Percentiles rank a stretch among this genome's conserved stretches.
Conservation (phyloP, 805 yeast species). For the Kodamaea fukazawae region DNA sequence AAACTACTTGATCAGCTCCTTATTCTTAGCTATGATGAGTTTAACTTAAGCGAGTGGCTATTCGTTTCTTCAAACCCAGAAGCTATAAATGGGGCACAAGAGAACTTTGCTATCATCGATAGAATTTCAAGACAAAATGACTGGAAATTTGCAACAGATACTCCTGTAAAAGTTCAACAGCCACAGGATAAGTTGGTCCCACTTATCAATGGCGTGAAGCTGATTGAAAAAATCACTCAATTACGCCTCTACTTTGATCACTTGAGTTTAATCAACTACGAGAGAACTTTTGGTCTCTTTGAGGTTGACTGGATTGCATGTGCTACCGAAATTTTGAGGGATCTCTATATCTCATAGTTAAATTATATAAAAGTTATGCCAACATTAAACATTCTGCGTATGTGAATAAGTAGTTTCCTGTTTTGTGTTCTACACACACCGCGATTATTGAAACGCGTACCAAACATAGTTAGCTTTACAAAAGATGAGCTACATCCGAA, state of each 20-base stretch:
- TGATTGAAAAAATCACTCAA: conserved; percentile 40
- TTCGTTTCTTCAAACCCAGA: conserved; percentile 70
- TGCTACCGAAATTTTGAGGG: conserved; percentile 55
- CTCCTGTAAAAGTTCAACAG: conserved; percentile 37
- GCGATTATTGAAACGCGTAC: no score
- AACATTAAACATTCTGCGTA: no score
- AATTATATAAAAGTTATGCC: no score
- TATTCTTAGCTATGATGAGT: conserved; percentile 68
- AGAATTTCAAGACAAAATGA: conserved; percentile 37
- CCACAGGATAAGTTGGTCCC: conserved; percentile 38
- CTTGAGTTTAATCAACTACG: conserved; percentile 62
- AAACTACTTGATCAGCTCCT: conserved; percentile 77
- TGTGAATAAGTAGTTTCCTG: no score
- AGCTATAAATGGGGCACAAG: conserved; percentile 41
- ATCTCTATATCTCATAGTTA: conserved; percentile 32
- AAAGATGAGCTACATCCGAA: conserved; percentile 7
- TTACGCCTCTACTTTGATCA: conserved; percentile 65
- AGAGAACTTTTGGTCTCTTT: conserved; percentile 55
- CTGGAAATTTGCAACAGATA: conserved; percentile 28
- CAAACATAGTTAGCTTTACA: no score
- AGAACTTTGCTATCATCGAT: conserved; percentile 45
- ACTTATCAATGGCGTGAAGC: conserved; percentile 42
- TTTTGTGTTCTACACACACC: no score
- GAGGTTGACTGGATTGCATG: conserved; percentile 40
- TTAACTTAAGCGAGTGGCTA: conserved; percentile 80